Percentiles rank a stretch among this genome's conserved stretches.
These are phyloP conservation scores for Cyberlindnera euphorbiiphila DNA, from an alignment of 805 yeast genomes.

Conservation along the genomic window DNA sequence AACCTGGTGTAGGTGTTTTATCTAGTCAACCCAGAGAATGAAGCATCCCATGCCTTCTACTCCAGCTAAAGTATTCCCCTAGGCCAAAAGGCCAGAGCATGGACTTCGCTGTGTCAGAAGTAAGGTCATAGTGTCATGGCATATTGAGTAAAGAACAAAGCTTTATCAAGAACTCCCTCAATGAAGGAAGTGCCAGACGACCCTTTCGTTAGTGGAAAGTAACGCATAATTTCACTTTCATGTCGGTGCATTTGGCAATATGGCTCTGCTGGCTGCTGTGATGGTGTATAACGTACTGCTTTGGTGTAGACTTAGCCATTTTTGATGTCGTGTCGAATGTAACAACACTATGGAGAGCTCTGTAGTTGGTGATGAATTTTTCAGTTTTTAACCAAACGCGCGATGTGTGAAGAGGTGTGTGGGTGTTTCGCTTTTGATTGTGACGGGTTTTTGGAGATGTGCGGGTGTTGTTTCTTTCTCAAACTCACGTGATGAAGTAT, in stretches of 20 bases:
- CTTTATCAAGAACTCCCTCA: slow-evolving; percentile 18
- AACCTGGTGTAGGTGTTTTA: background rate
- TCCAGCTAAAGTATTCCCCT: slow-evolving; percentile 11
- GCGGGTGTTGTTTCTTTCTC: slow-evolving; percentile 9
- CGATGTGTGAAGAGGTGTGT: slow-evolving; percentile 1
- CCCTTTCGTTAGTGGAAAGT: slow-evolving; percentile 9
- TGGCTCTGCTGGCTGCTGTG: slow-evolving; percentile 3
- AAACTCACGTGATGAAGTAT: too few relatives aligned
- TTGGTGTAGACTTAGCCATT: slow-evolving; percentile 31
- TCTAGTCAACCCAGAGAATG: slow-evolving; percentile 8
- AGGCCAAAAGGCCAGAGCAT: slow-evolving; percentile 4
- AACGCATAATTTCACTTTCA: too few relatives aligned
- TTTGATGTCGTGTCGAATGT: slow-evolving; percentile 4
- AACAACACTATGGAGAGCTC: background rate
- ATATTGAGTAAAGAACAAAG: slow-evolving; percentile 20
- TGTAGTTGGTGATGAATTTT: slow-evolving; percentile 6
- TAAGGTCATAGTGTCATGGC: slow-evolving; percentile 5
- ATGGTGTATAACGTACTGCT: slow-evolving; percentile 31
- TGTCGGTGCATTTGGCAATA: background rate
- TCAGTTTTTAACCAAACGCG: slow-evolving; percentile 4
- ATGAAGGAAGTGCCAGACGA: slow-evolving; percentile 4
- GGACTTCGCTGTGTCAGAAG: slow-evolving; percentile 7
- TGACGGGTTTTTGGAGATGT: slow-evolving; percentile 5
- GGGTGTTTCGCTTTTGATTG: background rate
- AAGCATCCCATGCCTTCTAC: slow-evolving; percentile 29